Evolutionary conservation across 441 rosid genomes (phyloP).

Genomic region (Gossypium schwendimanii): DNA sequence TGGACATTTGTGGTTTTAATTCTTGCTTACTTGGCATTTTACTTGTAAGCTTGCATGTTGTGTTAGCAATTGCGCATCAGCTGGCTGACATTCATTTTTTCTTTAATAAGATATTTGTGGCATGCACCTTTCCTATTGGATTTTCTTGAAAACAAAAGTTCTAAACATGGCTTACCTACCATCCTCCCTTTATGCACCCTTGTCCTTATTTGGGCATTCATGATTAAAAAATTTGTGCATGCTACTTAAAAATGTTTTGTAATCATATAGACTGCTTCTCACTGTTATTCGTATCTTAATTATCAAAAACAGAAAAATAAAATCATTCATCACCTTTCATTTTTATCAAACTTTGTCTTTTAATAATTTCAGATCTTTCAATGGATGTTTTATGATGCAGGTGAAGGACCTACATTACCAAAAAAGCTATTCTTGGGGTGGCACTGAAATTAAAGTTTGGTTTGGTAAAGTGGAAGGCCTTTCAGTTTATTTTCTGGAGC

Average conservation of each 20-base stretch:
- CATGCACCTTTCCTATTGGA: neutral
- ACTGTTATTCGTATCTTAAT: neutral
- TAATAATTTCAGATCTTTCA: neutral
- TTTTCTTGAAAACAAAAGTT: neutral
- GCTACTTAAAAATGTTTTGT: neutral
- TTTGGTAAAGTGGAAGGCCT: constrained; percentile 90
- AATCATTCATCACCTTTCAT: neutral
- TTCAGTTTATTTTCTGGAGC: constrained; percentile 87
- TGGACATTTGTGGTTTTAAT: neutral
- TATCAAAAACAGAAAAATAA: neutral
- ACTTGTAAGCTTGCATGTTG: neutral
- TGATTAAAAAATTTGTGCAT: neutral
- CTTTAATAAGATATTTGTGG: neutral
- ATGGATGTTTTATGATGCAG: constrained; percentile 30
- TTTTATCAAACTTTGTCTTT: neutral
- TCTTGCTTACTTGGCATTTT: neutral
- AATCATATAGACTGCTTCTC: neutral
- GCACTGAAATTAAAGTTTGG: constrained; percentile 89
- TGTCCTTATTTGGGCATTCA: neutral
- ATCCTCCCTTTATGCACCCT: neutral
- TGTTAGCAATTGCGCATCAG: neutral
- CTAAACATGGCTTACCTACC: neutral
- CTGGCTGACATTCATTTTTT: neutral
- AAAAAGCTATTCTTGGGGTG: constrained; percentile 77
- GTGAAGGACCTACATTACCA: constrained; percentile 70